phyloP scores from a whole-genome alignment of 495 filamentous ascomycete species.

The Penicillium verhagenii region DNA sequence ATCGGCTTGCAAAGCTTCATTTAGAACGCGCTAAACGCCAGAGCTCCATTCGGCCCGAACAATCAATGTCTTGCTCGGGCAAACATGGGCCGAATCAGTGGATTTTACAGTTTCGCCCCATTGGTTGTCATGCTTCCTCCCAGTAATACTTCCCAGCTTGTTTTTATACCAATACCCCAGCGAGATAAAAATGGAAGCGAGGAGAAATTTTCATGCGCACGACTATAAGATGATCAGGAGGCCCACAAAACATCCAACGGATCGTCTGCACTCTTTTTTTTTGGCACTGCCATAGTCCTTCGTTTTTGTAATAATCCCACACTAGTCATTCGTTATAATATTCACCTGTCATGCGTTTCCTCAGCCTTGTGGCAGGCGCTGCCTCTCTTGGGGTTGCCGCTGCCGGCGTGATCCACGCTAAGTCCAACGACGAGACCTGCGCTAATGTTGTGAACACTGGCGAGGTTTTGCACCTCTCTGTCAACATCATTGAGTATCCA shows the following conservation, averaged over 20 bases:
- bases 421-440: constrained; percentile 9
- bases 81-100: background rate
- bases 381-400: constrained; percentile 14
- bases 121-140: background rate
- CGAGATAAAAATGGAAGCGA: background rate
- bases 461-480: constrained; percentile 16
- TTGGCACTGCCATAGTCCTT: background rate
- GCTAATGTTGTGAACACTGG: constrained; percentile 14
- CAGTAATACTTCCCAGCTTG: background rate
- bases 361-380: constrained; percentile 1
- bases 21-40: background rate
- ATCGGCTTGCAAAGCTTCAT: background rate
- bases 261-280: background rate
- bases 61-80: background rate
- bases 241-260: background rate
- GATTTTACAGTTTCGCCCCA: background rate
- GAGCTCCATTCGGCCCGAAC: background rate
- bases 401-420: constrained; percentile 10
- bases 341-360: constrained; percentile 8
- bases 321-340: constrained; percentile 4
- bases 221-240: background rate
- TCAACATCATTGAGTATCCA: constrained; percentile 19
- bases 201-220: background rate
- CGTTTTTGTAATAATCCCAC: background rate
- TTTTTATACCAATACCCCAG: background rate